These are phyloP conservation scores for Canariomyces notabilis DNA, from an alignment of 2,329 filamentous ascomycete species.

Conservation along the genomic window DNA sequence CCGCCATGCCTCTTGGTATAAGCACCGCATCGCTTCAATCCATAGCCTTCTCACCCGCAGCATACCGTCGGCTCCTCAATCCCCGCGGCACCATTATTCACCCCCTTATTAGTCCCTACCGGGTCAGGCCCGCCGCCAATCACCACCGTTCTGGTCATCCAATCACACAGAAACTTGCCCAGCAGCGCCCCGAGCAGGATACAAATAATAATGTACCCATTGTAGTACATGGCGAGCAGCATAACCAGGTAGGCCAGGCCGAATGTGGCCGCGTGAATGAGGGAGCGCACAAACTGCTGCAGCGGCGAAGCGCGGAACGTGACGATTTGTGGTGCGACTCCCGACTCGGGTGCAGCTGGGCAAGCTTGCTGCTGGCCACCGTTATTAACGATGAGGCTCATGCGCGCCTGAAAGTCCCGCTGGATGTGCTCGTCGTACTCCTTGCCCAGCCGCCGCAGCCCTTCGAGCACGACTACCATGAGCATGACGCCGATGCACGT, in stretches of 20 bases:
- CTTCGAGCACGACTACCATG: slow-evolving; percentile 37
- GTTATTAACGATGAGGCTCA: slow-evolving; percentile 24
- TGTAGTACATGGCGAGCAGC: slow-evolving; percentile 43
- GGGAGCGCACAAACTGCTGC: slow-evolving; percentile 37
- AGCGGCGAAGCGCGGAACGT: slow-evolving; percentile 37
- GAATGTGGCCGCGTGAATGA: slow-evolving; percentile 38
- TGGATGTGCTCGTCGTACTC: slow-evolving; percentile 39
- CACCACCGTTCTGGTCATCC: slow-evolving; percentile 43
- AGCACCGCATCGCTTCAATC: not conserved
- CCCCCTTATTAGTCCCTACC: slow-evolving; percentile 23
- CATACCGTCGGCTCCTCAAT: slow-evolving; percentile 45
- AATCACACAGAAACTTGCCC: slow-evolving; percentile 52
- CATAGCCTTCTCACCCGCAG: slow-evolving; percentile 35
- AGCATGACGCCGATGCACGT: slow-evolving; percentile 41
- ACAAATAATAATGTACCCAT: slow-evolving; percentile 41
- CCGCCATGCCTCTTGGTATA: no score
- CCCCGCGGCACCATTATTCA: slow-evolving; percentile 26
- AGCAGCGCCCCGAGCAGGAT: slow-evolving; percentile 44
- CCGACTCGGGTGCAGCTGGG: no score
- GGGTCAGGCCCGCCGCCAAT: slow-evolving; percentile 22
- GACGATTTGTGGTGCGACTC: slow-evolving; percentile 18
- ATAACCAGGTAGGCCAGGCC: slow-evolving; percentile 42
- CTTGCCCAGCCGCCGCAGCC: slow-evolving; percentile 37
- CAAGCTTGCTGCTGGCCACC: slow-evolving; percentile 13
- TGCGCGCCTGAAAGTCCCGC: slow-evolving; percentile 35